Percentiles rank a stretch among this genome's conserved stretches.
Conservation (phyloP, 2,329 filamentous ascomycete genomes). For the Dissoconium aciculare region DNA sequence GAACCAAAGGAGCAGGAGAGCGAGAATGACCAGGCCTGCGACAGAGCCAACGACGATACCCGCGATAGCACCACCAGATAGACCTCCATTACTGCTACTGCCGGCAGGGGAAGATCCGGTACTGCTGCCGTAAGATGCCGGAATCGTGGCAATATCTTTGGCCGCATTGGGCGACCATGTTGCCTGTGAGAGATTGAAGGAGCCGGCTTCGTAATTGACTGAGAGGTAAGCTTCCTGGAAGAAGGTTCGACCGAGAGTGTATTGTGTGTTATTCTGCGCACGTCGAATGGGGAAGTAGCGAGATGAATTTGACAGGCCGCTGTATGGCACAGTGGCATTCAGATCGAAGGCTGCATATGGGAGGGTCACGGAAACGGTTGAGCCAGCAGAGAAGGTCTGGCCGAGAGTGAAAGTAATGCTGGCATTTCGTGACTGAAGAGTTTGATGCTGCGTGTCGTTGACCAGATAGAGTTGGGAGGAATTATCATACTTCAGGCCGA, state of each 20-base stretch:
- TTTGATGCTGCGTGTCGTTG: slow-evolving; percentile 40
- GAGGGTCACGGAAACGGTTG: slow-evolving; percentile 31
- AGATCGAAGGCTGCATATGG: slow-evolving; percentile 38
- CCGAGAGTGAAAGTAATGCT: slow-evolving; percentile 32
- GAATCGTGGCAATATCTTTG: slow-evolving; percentile 18
- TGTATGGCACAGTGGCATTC: slow-evolving; percentile 33
- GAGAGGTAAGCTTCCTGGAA: slow-evolving; percentile 49
- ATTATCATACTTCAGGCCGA: slow-evolving; percentile 52
- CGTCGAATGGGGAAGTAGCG: slow-evolving; percentile 53
- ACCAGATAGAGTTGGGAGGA: slow-evolving; percentile 51
- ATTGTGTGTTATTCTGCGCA: slow-evolving; percentile 37
- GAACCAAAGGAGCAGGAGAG: slow-evolving; percentile 22
- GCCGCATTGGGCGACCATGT: slow-evolving; percentile 15
- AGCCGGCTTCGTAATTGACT: slow-evolving; percentile 34
- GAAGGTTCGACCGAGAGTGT: slow-evolving; percentile 52
- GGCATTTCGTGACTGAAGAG: slow-evolving; percentile 30
- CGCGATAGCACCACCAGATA: slow-evolving; percentile 28
- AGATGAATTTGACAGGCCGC: slow-evolving; percentile 44
- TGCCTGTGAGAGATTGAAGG: slow-evolving; percentile 32
- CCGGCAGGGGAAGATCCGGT: slow-evolving; percentile 2
- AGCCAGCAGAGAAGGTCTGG: slow-evolving; percentile 21
- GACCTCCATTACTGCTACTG: slow-evolving; percentile 2
- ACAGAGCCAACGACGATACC: slow-evolving; percentile 32
- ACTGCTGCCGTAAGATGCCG: slow-evolving; percentile 6
- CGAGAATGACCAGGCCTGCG: slow-evolving; percentile 20